phyloP scores from a whole-genome alignment of 2,329 filamentous ascomycete genomes.

The Apiospora kogelbergensis region DNA sequence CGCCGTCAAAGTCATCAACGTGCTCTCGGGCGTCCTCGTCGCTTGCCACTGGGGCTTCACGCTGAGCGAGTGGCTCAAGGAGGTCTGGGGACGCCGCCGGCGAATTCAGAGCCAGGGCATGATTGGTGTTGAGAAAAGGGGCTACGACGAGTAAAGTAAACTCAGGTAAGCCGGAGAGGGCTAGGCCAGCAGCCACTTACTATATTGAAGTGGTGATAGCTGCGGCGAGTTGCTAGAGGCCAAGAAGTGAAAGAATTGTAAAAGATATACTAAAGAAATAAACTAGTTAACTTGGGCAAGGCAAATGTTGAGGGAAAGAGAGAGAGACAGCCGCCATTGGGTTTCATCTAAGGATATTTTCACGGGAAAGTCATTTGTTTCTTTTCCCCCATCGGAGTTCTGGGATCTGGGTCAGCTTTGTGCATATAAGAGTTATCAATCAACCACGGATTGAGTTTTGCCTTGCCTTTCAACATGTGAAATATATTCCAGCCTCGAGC shows the following conservation, averaged over 20 bases:
- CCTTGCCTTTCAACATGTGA: neutral
- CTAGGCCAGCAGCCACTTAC: neutral
- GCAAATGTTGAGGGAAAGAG: neutral
- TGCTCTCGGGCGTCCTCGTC: conserved; percentile 86
- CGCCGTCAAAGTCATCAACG: conserved; percentile 82
- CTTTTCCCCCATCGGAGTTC: neutral
- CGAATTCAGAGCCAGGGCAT: conserved; percentile 48
- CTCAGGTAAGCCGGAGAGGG: neutral
- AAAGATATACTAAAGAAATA: neutral
- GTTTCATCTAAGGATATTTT: neutral
- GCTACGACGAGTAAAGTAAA: conserved; percentile 29
- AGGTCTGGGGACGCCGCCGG: conserved; percentile 52
- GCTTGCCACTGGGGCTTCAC: conserved; percentile 93
- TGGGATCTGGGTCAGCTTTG: neutral
- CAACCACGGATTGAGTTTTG: neutral
- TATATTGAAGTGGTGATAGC: neutral
- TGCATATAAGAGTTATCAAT: neutral
- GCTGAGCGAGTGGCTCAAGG: conserved; percentile 71
- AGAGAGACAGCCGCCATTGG: neutral
- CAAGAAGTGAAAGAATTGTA: neutral
- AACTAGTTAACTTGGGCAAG: neutral
- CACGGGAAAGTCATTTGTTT: neutral
- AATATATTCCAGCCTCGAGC: neutral
- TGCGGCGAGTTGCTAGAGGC: neutral
- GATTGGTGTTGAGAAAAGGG: conserved; percentile 46